Conservation (phyloP, 495 filamentous ascomycete genomes). For the Hypoxylon trugodes region DNA sequence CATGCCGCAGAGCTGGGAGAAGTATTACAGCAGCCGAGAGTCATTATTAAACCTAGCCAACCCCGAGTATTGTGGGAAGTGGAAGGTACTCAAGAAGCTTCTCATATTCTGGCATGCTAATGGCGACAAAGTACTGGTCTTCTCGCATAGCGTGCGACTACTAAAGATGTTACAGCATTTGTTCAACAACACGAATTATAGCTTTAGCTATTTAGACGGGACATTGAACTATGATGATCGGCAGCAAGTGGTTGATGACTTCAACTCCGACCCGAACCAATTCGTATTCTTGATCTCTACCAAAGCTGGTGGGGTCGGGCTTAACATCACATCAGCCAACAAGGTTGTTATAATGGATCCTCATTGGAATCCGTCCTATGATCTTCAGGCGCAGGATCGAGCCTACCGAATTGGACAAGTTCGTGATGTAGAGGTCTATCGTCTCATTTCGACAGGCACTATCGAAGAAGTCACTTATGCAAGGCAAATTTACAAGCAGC, state of each 20-base stretch:
- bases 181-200: conserved; percentile 90
- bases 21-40: conserved; percentile 77
- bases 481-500: conserved; percentile 97
- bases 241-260: conserved; percentile 81
- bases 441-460: conserved; percentile 89
- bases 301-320: conserved; percentile 82
- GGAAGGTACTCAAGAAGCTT: conserved; percentile 89
- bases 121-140: conserved; percentile 92
- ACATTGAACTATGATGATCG: conserved; percentile 87
- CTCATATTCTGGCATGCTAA: conserved; percentile 88
- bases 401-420: conserved; percentile 95
- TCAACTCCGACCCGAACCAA: conserved; percentile 86
- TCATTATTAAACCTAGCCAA: conserved; percentile 85
- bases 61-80: conserved; percentile 95
- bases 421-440: conserved; percentile 94
- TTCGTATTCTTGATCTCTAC: conserved; percentile 98
- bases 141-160: conserved; percentile 87
- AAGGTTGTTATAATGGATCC: conserved; percentile 98
- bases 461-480: conserved; percentile 99
- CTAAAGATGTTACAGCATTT: conserved; percentile 86
- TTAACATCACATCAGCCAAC: conserved; percentile 98
- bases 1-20: conserved; percentile 78
- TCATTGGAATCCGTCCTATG: conserved; percentile 95
- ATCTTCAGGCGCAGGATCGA: conserved; percentile 95
- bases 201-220: conserved; percentile 89